Percentiles rank a stretch among this genome's conserved stretches.
These are phyloP conservation scores for Phaeosphaeriaceae sp. DNA, from an alignment of 2,329 filamentous ascomycete genomes.

Conservation along the genomic window DNA sequence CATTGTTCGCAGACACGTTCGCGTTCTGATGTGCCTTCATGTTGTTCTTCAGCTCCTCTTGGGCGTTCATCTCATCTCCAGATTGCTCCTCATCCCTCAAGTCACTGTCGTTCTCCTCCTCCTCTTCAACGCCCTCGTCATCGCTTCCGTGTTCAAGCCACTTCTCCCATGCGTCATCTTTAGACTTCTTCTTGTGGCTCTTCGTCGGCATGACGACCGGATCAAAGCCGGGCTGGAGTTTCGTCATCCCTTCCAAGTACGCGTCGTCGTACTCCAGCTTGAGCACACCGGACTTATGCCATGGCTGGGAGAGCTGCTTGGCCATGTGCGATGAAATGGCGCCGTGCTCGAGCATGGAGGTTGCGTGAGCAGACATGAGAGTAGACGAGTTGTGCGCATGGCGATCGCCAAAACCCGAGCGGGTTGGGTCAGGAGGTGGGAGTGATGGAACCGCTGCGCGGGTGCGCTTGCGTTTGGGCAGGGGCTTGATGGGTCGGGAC, in stretches of 20 bases:
- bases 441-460: neutral
- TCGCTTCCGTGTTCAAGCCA: neutral
- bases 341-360: neutral
- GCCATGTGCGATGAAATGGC: neutral
- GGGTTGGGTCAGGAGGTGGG: neutral
- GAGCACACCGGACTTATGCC: neutral
- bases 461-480: neutral
- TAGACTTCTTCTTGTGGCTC: neutral
- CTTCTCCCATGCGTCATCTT: neutral
- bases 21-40: neutral
- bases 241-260: neutral
- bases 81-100: too few relatives aligned
- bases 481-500: too few relatives aligned
- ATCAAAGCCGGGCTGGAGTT: neutral
- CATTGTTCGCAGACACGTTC: too few relatives aligned
- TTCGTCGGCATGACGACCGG: neutral
- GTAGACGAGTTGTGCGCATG: constrained; percentile 8
- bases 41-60: neutral
- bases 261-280: neutral
- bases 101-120: neutral
- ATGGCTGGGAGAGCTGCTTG: neutral
- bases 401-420: constrained; percentile 27
- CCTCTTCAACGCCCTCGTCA: neutral
- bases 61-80: neutral
- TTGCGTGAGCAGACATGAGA: neutral